Percentiles rank a stretch among this genome's conserved stretches.
Conservation (phyloP, 176 grass and related monocot genomes). For the Echinochloa phyllopogon region DNA sequence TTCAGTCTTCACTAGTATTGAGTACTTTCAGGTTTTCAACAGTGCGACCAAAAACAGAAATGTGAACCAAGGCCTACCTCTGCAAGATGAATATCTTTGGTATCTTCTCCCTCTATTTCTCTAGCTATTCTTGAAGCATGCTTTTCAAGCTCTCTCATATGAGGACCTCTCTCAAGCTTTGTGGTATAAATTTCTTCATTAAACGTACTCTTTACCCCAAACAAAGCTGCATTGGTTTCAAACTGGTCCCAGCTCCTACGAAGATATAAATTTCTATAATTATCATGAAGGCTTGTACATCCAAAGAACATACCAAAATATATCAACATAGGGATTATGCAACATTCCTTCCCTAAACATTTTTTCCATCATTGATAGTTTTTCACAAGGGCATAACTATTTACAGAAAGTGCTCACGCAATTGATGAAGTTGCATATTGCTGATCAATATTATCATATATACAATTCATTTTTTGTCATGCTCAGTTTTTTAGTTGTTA, state of each 20-base stretch:
- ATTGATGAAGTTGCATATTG: not conserved
- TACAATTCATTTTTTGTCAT: not conserved
- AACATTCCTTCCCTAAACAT: conserved; percentile 1
- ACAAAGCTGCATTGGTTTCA: conserved; percentile 85
- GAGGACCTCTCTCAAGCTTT: conserved; percentile 94
- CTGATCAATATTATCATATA: not conserved
- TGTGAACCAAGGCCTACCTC: conserved; percentile 64
- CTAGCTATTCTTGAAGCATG: conserved; percentile 82
- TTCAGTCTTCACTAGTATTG: not conserved
- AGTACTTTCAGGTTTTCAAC: conserved; percentile 20
- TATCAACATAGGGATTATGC: not conserved
- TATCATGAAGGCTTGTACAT: conserved; percentile 7
- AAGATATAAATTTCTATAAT: conserved; percentile 18
- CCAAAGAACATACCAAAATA: not conserved
- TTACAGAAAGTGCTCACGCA: not conserved
- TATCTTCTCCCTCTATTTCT: conserved; percentile 97
- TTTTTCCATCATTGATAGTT: not conserved
- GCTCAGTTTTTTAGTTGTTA: no score
- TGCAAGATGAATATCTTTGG: conserved; percentile 91
- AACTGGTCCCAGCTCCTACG: conserved; percentile 98
- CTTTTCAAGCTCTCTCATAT: conserved; percentile 92
- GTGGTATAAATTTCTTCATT: conserved; percentile 99
- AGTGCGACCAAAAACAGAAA: not conserved
- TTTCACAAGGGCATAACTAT: not conserved
- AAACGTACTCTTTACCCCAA: conserved; percentile 98